Evolutionary conservation across 495 filamentous ascomycete species (phyloP).

Genomic region (Saxophila tyrrhenica): DNA sequence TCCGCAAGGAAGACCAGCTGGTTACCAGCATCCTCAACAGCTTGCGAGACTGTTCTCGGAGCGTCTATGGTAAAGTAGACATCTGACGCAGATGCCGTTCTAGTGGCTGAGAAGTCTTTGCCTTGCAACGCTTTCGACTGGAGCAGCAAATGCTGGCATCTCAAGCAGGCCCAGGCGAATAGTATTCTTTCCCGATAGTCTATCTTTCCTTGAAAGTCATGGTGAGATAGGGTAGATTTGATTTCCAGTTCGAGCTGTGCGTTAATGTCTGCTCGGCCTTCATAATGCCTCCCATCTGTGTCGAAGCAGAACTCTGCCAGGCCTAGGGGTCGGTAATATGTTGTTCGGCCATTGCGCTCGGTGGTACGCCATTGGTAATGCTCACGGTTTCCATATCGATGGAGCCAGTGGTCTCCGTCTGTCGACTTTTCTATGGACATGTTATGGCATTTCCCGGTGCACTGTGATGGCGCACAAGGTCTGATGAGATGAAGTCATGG

Average conservation of each 20-base stretch:
- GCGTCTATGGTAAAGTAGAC: constrained; percentile 19
- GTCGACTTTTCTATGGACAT: neutral
- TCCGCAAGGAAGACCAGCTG: constrained; percentile 25
- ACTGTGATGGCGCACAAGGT: neutral
- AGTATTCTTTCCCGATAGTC: constrained; percentile 22
- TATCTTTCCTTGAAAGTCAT: neutral
- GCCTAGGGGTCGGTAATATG: constrained; percentile 11
- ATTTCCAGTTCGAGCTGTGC: constrained; percentile 14
- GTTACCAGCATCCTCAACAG: constrained; percentile 9
- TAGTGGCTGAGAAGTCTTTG: neutral
- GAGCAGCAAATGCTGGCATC: constrained; percentile 27
- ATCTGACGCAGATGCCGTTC: neutral
- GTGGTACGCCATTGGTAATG: constrained; percentile 12
- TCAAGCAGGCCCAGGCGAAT: constrained; percentile 26
- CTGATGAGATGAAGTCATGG: too few species aligned
- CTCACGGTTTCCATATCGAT: constrained; percentile 14
- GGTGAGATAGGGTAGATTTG: neutral
- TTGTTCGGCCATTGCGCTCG: neutral
- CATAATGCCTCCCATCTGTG: constrained; percentile 19
- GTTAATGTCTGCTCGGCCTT: constrained; percentile 22
- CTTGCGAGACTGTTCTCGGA: constrained; percentile 7
- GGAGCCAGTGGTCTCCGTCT: constrained; percentile 14
- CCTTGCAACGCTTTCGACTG: constrained; percentile 15
- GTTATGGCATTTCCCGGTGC: neutral
- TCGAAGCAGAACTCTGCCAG: constrained; percentile 21